Base-by-base conservation (phyloP, 1,139 yeast species). In the Chernovozyma aurita region DNA sequence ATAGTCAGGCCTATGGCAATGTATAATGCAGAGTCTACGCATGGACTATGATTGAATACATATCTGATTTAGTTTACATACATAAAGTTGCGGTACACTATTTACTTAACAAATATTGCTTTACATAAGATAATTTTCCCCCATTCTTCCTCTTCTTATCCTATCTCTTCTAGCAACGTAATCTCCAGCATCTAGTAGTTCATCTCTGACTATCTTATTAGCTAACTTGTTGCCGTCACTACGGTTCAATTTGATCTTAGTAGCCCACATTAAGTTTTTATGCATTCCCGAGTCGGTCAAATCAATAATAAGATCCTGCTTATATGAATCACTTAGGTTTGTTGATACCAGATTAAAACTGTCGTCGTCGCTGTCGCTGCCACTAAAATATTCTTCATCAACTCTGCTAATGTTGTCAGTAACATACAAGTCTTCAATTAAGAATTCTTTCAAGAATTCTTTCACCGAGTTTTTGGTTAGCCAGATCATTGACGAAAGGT, bases 221-320 rank as follows among this genome's bases (percentile, higher is more conserved):
- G 63, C 61, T 39, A 66, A 49, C 28, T 46, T 46, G 34, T 63
- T 55, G 5, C 74, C 74, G 12, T 49, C 53, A 7, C 30, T 33
- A 2, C 55, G 48, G 18, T 47, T 50, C 35, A 67, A 48, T 42
- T 70, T 65, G 32, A 70, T 59, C 13, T 43, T 41, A 35, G 53
- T 53, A 0, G 81, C 81, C 84, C 85, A 79, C n/a, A 55, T 65
- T 24, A 75, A 57, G 32, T 68, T 65, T 43, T 75, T 72, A 36
- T 67, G 61, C 84, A 78, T 78, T 1, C 85, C 85, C 1, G 81
- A 73, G 45, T 76, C 69, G 2, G 70, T 58, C 37, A 77, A 65
- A 46, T 76, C 75, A 21, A 77, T 39, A 28, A 57, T 53, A 46
- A 67, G 49, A 45, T 64, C 53, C 38, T 55, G 36, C 9, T 20